Evolutionary conservation across 768 basidiomycete genomes (phyloP).

Genomic region (Rhizopogon vulgaris): DNA sequence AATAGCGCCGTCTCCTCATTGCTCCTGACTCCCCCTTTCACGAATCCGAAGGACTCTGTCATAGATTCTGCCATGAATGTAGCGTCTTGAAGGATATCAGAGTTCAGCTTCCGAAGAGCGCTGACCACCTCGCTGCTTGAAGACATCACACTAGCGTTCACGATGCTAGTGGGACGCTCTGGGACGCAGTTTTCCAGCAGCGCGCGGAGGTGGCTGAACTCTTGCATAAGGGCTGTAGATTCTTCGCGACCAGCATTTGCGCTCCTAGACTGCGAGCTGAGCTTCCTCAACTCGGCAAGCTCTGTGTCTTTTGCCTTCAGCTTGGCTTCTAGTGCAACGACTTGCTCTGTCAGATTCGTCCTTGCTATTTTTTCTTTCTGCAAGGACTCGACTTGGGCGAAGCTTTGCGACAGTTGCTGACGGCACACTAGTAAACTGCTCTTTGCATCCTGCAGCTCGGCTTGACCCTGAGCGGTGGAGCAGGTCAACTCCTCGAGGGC

Average conservation of each 20-base stretch:
- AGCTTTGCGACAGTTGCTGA: slow-evolving; percentile 12
- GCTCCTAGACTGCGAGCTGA: slow-evolving; percentile 16
- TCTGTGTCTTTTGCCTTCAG: slow-evolving; percentile 7
- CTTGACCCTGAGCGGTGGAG: slow-evolving; percentile 13
- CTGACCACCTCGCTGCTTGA: slow-evolving; percentile 40
- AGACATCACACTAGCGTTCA: slow-evolving; percentile 25
- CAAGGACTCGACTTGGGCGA: slow-evolving; percentile 14
- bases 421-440: slow-evolving; percentile 15
- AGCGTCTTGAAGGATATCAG: slow-evolving; percentile 42
- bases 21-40: slow-evolving; percentile 8
- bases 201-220: slow-evolving; percentile 12
- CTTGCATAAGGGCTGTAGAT: slow-evolving; percentile 21
- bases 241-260: slow-evolving; percentile 19
- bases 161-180: slow-evolving; percentile 37
- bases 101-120: slow-evolving; percentile 40
- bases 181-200: slow-evolving; percentile 13
- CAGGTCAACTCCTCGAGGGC: slow-evolving; percentile 22
- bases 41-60: slow-evolving; percentile 34
- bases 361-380: slow-evolving; percentile 11
- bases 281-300: slow-evolving; percentile 6
- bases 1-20: slow-evolving; percentile 15
- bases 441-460: slow-evolving; percentile 15
- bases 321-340: neutral
- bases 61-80: slow-evolving; percentile 43
- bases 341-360: slow-evolving; percentile 1